Evolutionary conservation across 140 eudicot species (phyloP).

Genomic region (Eryngium alpinum): DNA sequence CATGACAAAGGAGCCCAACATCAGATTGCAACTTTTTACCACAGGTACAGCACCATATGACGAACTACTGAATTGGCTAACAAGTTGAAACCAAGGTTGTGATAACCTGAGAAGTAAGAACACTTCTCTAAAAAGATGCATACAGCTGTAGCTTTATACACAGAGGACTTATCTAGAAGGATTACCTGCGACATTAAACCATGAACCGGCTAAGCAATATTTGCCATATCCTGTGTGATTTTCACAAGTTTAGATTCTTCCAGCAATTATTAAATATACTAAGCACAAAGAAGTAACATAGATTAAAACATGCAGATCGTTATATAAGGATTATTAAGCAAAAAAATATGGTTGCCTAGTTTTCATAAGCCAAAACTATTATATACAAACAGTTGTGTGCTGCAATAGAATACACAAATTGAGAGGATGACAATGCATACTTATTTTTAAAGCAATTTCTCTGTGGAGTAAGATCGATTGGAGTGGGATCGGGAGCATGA

Average conservation of each 20-base stretch:
- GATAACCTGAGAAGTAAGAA: no score
- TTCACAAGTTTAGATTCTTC: slow-evolving; percentile 90
- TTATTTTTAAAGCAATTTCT: no score
- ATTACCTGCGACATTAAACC: slow-evolving; percentile 99
- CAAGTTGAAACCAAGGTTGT: no score
- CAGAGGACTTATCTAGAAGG: no score
- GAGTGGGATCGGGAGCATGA: neutral
- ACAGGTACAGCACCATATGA: no score
- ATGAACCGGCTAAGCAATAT: slow-evolving; percentile 96
- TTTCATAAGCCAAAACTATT: neutral
- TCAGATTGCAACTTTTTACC: no score
- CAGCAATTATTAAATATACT: slow-evolving; percentile 28
- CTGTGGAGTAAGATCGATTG: neutral
- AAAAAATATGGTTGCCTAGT: neutral
- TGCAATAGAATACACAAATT: neutral
- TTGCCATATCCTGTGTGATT: slow-evolving; percentile 90
- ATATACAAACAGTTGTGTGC: neutral
- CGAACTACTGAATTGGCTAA: no score
- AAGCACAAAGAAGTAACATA: neutral
- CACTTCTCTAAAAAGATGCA: no score
- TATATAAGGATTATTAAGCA: neutral
- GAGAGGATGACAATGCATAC: neutral
- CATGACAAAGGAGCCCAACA: no score
- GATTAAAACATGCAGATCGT: neutral
- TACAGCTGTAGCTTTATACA: no score